Base-by-base conservation (phyloP, 768 basidiomycete species). In the Agaricus blazei region DNA sequence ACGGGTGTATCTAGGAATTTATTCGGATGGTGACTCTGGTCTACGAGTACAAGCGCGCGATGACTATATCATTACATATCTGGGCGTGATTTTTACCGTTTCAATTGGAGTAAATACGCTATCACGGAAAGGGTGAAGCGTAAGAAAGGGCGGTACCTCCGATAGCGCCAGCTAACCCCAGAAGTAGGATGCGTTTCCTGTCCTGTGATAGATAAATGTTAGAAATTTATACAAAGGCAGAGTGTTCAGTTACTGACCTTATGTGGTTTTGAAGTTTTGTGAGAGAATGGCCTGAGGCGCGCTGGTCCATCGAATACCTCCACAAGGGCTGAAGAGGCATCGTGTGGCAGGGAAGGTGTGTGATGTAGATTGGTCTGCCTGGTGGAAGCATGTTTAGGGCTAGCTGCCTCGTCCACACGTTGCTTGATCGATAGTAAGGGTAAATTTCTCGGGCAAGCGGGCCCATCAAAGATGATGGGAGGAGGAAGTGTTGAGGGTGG, bases 231-330 rank as follows among this genome's bases (percentile, higher is more conserved):
- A 43, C 4, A 34, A 2, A 7, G 14, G n/a, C 11, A 11, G 6
- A n/a, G 23, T 9, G 9, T 9, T 23, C 24, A 19, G 27, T 4
- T 12, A 52, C 66, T 52, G 15, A 64, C 65, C 58, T 59, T 41
- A 51, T 58, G 60, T 31, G 56, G 58, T 19, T 58, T 50, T 27
- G 63, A 58, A 9, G 65, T 51, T 49, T 61, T 59, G 50, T 68
- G 66, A 24, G 65, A 63, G 55, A 67, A 69, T 26, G 65, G 62
- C 26, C 65, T 63, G 19, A 68, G 62, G 14, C 71, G 68, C 4
- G 79, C 77, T 15, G 79, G 79, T 2, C 78, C 78, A 27, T 79
- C 77, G 56, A 79, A 80, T 14, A 76, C 50, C 59, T 72, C 65
- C 27, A 67, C 62, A 24, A 73, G 54, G 14, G 68, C 65, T 36